Percentiles rank a stretch among this genome's conserved stretches.
Evolutionary conservation across 345 rosid genomes (phyloP).

Genomic region (Adansonia digitata): DNA sequence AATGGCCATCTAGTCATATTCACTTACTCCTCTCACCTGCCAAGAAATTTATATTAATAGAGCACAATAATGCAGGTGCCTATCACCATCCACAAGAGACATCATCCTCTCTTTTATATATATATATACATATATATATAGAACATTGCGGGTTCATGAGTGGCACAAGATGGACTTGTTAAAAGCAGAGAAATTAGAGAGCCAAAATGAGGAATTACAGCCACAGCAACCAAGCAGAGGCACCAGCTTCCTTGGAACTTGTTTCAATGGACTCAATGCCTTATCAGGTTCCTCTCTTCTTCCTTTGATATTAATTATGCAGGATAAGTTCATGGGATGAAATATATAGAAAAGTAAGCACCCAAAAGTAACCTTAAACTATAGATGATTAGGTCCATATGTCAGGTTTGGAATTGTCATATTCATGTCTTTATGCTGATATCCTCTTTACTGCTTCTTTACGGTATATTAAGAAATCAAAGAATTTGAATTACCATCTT

Average conservation of each 20-base stretch:
- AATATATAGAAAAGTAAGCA: not conserved
- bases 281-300: constrained; percentile 40
- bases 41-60: not conserved
- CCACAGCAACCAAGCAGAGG: constrained; percentile 30
- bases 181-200: constrained; percentile 28
- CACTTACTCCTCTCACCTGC: constrained; percentile 26
- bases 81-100: not conserved
- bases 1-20: constrained; percentile 39
- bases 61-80: not conserved
- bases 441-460: not conserved
- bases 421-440: not conserved
- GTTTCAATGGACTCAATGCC: constrained; percentile 65
- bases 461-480: not conserved
- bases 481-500: not conserved
- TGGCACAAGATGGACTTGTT: constrained; percentile 13
- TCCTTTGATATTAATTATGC: not conserved
- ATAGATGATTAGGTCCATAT: not conserved
- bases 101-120: not conserved
- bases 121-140: not conserved
- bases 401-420: not conserved
- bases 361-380: not conserved
- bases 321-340: not conserved
- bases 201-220: constrained; percentile 30
- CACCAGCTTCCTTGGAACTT: constrained; percentile 53
- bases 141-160: not conserved